Evolutionary conservation across 2,329 filamentous ascomycete genomes (phyloP), one percentile per base, ranked within the genome.

Genomic region (Xylaria sp.): DNA sequence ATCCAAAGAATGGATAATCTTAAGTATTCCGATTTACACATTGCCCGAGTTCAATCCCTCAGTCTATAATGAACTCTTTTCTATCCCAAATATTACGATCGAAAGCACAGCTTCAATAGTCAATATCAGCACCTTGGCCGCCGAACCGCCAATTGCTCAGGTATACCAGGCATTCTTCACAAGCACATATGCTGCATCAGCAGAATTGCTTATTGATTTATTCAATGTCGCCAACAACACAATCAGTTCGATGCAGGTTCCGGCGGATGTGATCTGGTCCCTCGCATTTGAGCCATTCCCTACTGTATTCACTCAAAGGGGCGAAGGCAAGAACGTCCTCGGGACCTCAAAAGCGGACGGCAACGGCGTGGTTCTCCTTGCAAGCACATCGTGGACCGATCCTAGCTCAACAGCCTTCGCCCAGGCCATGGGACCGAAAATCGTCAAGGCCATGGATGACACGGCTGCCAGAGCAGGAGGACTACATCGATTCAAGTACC

Each of bases 211-310:
- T 4, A 21, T 55, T 21, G 30, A 55, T 7, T 17, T 55, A 55
- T 55, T 55, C 30, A 55, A 21, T 9, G 27, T 32, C 9, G 51
- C 30, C 17, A 55, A 55, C 30, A 12, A 34, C 17, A 55, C 51
- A n/a, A 14, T 55, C 30, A 55, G 17, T n/a, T 36, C n/a, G 30
- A 55, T 55, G 51, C 51, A 55, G n/a, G 30, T 55, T 32, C 51
- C 51, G 3, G 27, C 51, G 24, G 51, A 36, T 36, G 51, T 55
- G 30, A 55, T 14, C 30, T 61, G 54, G 36, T 56, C 60, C 9
- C n/a, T 71, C n/a, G 24, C 67, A 1, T 69, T 69, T 36, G 67
- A 71, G 45, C 69, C 69, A 30, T 48, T 71, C 8, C 67, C 69
- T 11, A 65, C 64, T 1, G 17, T 55, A 34, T 36, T 55, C 7